Base-by-base conservation (phyloP, 169 alveolate species). In the Cryptosporidium ubiquitum region DNA sequence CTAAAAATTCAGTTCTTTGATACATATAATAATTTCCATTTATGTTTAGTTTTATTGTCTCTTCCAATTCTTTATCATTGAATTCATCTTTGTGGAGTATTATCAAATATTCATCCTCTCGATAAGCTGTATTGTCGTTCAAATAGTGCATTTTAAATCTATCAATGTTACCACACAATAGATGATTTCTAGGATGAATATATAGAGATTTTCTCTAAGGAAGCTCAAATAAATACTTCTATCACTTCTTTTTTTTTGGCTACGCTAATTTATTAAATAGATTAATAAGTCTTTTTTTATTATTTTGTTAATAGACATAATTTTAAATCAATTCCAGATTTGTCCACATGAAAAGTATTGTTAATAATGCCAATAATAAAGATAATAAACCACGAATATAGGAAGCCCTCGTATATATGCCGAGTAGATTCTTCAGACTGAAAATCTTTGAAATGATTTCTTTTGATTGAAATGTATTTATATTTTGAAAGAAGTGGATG, bases 21-120 rank as follows among this genome's bases (percentile, higher is more conserved):
- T 61, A 79, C 10, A 79, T 18, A 58, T 79, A 79, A 61, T 26
- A 79, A 10, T 61, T 39, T 0, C 37, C 39, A 58, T 35, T 64
- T 55, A 33, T 6, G 61, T 47, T 79, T 1, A 40, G 58, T 10
- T 61, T 61, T 7, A 26, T 10, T 26, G 35, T 35, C 33, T 58
- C 55, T 26, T 44, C 74, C 40, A 42, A 35, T 42, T 58, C 89
- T 26, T 42, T 64, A 16, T 40, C 73, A 37, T 31, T 64, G 29
- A 31, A 61, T 61, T 79, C 89, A 44, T 79, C 89, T 44, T 44
- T 66, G 33, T 61, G 58, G 47, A 61, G 10, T 37, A 79, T 31
- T 23, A 79, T 61, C 40, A 79, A 79, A 66, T 79, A 79, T 3
- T 79, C 89, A 61, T 79, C 89, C 7, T 79, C 89, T 40, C 40